These are phyloP conservation scores for Colletotrichum tropicale DNA, from an alignment of 2,329 filamentous ascomycete genomes.

Conservation along the genomic window DNA sequence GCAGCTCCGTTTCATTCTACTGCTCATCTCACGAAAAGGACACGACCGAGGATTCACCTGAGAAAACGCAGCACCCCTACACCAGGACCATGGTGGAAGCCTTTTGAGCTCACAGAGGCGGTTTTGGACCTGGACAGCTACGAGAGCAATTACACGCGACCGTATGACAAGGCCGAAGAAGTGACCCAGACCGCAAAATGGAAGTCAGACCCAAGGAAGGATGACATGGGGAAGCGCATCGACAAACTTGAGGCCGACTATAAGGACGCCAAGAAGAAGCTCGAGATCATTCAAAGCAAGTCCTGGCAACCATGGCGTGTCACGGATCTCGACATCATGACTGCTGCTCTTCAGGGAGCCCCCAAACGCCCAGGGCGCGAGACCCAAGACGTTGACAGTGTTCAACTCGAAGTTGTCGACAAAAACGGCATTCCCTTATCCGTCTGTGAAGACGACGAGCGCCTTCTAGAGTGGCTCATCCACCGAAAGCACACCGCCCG, in stretches of 20 bases:
- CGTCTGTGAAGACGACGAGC: slow-evolving; percentile 29
- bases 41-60: neutral
- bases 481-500: slow-evolving; percentile 23
- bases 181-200: slow-evolving; percentile 32
- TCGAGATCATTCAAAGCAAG: slow-evolving; percentile 5
- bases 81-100: slow-evolving; percentile 8
- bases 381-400: neutral
- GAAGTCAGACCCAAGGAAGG: slow-evolving; percentile 25
- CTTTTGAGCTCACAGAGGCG: slow-evolving; percentile 39
- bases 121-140: slow-evolving; percentile 59
- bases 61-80: neutral
- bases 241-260: slow-evolving; percentile 31
- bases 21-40: neutral
- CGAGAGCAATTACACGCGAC: slow-evolving; percentile 46
- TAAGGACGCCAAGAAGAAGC: slow-evolving; percentile 9
- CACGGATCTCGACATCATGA: slow-evolving; percentile 47
- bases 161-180: slow-evolving; percentile 40
- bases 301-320: slow-evolving; percentile 38
- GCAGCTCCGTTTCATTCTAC: neutral
- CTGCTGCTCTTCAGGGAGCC: slow-evolving; percentile 34
- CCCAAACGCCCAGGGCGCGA: neutral
- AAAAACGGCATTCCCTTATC: slow-evolving; percentile 35
- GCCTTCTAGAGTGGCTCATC: slow-evolving; percentile 40
- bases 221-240: slow-evolving; percentile 29
- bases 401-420: slow-evolving; percentile 4